These are phyloP conservation scores for Clavispora santaluciae DNA, from an alignment of 805 yeast species.

Conservation along the genomic window DNA sequence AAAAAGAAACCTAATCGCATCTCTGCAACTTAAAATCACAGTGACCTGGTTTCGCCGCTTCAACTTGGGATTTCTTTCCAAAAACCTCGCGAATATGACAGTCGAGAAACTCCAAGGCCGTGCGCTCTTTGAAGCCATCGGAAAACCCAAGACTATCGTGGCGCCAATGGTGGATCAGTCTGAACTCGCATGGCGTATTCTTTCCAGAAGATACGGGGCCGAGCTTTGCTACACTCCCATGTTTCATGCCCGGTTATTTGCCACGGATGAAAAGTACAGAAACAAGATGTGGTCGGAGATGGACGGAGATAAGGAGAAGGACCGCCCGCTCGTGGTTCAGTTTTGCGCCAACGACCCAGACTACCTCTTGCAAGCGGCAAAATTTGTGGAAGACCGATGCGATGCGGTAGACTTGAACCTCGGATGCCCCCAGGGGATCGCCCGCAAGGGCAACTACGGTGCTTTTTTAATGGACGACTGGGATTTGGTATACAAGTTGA, in stretches of 20 bases:
- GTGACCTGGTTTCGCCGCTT: not conserved
- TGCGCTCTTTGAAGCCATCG: constrained; percentile 62
- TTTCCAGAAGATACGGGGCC: constrained; percentile 87
- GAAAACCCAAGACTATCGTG: constrained; percentile 75
- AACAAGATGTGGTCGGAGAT: constrained; percentile 60
- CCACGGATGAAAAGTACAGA: constrained; percentile 77
- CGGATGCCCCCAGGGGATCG: constrained; percentile 99
- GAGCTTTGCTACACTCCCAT: constrained; percentile 93
- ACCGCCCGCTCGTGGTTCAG: constrained; percentile 88
- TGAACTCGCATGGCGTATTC: constrained; percentile 90
- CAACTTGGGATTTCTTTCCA: constrained; percentile 1
- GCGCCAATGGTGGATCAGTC: constrained; percentile 99
- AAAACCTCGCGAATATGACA: constrained; percentile 9
- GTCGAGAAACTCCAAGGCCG: constrained; percentile 46
- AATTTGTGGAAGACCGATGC: constrained; percentile 71
- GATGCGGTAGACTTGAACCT: constrained; percentile 94
- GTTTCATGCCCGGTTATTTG: constrained; percentile 90
- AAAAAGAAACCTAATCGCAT: not conserved
- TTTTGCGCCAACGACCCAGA: constrained; percentile 97
- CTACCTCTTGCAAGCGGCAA: constrained; percentile 74
- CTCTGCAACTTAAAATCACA: not conserved
- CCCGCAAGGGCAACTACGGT: constrained; percentile 91
- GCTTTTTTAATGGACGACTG: constrained; percentile 97
- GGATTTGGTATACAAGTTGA: constrained; percentile 71
- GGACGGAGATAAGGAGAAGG: constrained; percentile 68